phyloP scores from a whole-genome alignment of 208 protist species.

The Trypanosoma rangeli region DNA sequence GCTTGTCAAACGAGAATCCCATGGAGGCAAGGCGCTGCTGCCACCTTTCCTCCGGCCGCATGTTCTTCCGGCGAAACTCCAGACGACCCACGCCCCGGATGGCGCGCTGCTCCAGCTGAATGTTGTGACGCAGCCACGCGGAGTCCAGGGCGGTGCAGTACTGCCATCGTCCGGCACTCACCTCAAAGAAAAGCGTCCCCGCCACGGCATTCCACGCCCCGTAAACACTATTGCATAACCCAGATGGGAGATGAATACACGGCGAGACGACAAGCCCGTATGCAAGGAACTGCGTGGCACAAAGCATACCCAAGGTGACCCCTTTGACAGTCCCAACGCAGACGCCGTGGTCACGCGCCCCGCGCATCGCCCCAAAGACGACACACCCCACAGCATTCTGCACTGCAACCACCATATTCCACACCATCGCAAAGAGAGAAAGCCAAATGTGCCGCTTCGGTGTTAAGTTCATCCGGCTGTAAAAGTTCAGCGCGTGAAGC shows the following conservation, averaged over 20 bases:
- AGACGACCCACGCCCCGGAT: slow-evolving; percentile 71
- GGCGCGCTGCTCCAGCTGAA: slow-evolving; percentile 66
- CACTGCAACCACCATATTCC: slow-evolving; percentile 58
- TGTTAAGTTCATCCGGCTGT: slow-evolving; percentile 71
- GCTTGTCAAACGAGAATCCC: slow-evolving; percentile 74
- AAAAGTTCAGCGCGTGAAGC: slow-evolving; percentile 77
- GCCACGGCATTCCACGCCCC: slow-evolving; percentile 62
- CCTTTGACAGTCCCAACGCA: slow-evolving; percentile 24
- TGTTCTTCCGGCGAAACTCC: slow-evolving; percentile 73
- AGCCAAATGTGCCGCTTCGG: slow-evolving; percentile 73
- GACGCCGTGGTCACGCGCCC: slow-evolving; percentile 23
- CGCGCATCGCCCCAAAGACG: slow-evolving; percentile 45
- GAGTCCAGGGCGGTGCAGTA: slow-evolving; percentile 49
- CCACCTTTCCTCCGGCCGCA: slow-evolving; percentile 64
- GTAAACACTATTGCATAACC: slow-evolving; percentile 64
- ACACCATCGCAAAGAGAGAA: slow-evolving; percentile 54
- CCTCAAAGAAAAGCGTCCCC: slow-evolving; percentile 72
- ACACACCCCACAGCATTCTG: slow-evolving; percentile 65
- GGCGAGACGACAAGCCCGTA: slow-evolving; percentile 76
- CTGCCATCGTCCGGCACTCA: slow-evolving; percentile 70
- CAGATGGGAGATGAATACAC: slow-evolving; percentile 56
- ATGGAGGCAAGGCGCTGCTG: slow-evolving; percentile 53
- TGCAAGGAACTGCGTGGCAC: slow-evolving; percentile 44
- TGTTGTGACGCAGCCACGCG: slow-evolving; percentile 40
- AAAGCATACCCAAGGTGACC: slow-evolving; percentile 8